A percentile compares a stretch with the other conserved stretches of the same genome.
Evolutionary conservation across 768 basidiomycete species (phyloP).

Genomic region (Lactarius trivialis): DNA sequence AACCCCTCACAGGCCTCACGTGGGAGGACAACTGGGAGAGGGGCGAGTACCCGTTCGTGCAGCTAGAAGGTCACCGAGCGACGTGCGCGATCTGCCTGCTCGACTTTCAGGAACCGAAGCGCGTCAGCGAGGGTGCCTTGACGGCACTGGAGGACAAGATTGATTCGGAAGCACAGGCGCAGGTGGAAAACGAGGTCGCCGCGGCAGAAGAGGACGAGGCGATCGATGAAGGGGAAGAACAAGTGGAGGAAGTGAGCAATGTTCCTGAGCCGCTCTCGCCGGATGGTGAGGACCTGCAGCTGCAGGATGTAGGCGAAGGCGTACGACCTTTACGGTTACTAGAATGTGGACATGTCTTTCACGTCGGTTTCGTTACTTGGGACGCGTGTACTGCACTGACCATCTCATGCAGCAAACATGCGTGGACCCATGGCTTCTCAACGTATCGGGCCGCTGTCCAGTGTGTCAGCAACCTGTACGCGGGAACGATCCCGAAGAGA

Average conservation of each 20-base stretch:
- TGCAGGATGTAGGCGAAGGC: conserved; percentile 69
- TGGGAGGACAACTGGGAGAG: conserved; percentile 81
- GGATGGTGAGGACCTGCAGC: conserved; percentile 36
- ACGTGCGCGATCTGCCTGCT: conserved; percentile 79
- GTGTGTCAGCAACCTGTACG: conserved; percentile 76
- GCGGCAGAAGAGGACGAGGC: conserved; percentile 21
- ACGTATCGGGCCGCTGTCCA: conserved; percentile 83
- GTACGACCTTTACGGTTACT: conserved; percentile 71
- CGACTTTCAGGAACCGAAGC: conserved; percentile 74
- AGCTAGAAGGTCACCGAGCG: conserved; percentile 76
- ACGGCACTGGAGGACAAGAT: conserved; percentile 22
- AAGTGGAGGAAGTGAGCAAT: conserved; percentile 30
- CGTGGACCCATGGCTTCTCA: conserved; percentile 81
- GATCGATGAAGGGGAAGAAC: conserved; percentile 30
- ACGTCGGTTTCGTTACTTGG: conserved; percentile 44
- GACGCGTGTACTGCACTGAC: neutral
- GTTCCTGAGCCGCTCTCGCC: neutral
- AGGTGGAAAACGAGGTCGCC: neutral
- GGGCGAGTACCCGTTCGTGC: conserved; percentile 72
- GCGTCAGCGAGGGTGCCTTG: conserved; percentile 31
- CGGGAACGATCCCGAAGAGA: conserved; percentile 34
- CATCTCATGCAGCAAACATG: conserved; percentile 60
- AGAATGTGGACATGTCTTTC: conserved; percentile 83
- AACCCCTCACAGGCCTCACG: conserved; percentile 40
- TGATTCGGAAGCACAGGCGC: conserved; percentile 1